A percentile compares a stretch with the other conserved stretches of the same genome.
phyloP scores from a whole-genome alignment of 2,329 filamentous ascomycete species.

The Stachybotrys elegans region DNA sequence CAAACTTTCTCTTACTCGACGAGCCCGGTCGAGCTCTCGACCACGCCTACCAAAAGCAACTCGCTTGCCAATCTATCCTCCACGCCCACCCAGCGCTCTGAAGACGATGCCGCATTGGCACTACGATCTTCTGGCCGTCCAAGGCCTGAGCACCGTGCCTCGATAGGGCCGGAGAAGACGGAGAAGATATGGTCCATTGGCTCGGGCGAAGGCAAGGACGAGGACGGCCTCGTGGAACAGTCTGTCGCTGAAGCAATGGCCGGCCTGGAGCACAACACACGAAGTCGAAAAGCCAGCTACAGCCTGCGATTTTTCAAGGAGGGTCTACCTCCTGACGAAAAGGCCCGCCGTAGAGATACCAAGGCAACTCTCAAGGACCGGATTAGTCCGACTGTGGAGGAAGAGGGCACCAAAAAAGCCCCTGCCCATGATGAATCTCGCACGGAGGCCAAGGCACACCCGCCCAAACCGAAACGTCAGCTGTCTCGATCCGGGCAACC shows the following conservation, averaged over 20 bases:
- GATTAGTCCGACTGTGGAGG: slow-evolving; percentile 30
- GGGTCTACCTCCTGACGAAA: slow-evolving; percentile 55
- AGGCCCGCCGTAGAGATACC: slow-evolving; percentile 47
- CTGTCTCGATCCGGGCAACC: no score
- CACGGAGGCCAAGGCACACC: not conserved
- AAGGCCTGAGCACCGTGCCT: slow-evolving; percentile 36
- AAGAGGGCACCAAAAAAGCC: slow-evolving; percentile 13
- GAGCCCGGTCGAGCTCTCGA: slow-evolving; percentile 20
- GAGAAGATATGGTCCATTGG: slow-evolving; percentile 64
- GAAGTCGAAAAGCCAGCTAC: slow-evolving; percentile 64
- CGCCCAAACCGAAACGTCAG: no score
- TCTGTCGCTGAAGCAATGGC: slow-evolving; percentile 59
- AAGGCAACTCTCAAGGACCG: slow-evolving; percentile 34
- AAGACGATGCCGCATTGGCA: slow-evolving; percentile 13
- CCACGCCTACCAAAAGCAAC: slow-evolving; percentile 15
- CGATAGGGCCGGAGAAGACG: slow-evolving; percentile 49
- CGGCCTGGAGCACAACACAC: slow-evolving; percentile 56
- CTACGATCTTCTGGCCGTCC: slow-evolving; percentile 23
- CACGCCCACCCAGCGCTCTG: slow-evolving; percentile 8
- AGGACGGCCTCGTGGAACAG: slow-evolving; percentile 57
- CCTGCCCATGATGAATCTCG: no score
- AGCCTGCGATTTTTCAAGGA: slow-evolving; percentile 64
- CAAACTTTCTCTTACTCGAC: slow-evolving; percentile 19
- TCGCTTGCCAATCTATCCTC: slow-evolving; percentile 11
- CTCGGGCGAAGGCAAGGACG: slow-evolving; percentile 40